phyloP scores from a whole-genome alignment of 495 filamentous ascomycete species.

The Lasiosphaeria ovina region DNA sequence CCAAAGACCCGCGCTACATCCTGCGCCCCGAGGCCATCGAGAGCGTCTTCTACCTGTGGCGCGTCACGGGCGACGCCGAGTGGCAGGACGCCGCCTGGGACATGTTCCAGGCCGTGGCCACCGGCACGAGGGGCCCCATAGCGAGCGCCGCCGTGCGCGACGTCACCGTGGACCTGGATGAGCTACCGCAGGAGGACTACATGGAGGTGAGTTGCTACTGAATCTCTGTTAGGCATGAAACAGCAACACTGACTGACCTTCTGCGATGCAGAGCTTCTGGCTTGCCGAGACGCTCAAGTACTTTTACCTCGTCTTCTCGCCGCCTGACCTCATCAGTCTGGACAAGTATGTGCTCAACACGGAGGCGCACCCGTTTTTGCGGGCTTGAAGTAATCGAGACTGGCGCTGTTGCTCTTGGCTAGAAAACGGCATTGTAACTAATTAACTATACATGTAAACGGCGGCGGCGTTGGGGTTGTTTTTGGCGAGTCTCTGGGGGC shows the following conservation, averaged over 20 bases:
- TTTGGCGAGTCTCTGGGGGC: too few relatives aligned
- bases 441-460: too few relatives aligned
- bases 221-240: slow-evolving; percentile 18
- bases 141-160: slow-evolving; percentile 31
- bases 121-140: slow-evolving; percentile 58
- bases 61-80: slow-evolving; percentile 63
- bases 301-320: slow-evolving; percentile 76
- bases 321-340: slow-evolving; percentile 67
- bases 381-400: neutral
- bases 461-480: too few relatives aligned
- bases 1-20: slow-evolving; percentile 38
- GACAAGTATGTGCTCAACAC: slow-evolving; percentile 81
- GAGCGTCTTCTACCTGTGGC: slow-evolving; percentile 70
- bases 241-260: slow-evolving; percentile 4
- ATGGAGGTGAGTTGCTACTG: neutral
- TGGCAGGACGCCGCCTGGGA: slow-evolving; percentile 67
- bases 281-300: slow-evolving; percentile 49
- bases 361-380: slow-evolving; percentile 75
- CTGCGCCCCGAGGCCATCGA: slow-evolving; percentile 66
- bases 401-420: neutral
- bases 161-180: slow-evolving; percentile 36
- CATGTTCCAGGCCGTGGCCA: slow-evolving; percentile 65
- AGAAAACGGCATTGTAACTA: neutral
- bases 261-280: slow-evolving; percentile 45
- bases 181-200: slow-evolving; percentile 23